Base-by-base conservation (phyloP, 495 filamentous ascomycete genomes). In the Usnea hakonensis region DNA sequence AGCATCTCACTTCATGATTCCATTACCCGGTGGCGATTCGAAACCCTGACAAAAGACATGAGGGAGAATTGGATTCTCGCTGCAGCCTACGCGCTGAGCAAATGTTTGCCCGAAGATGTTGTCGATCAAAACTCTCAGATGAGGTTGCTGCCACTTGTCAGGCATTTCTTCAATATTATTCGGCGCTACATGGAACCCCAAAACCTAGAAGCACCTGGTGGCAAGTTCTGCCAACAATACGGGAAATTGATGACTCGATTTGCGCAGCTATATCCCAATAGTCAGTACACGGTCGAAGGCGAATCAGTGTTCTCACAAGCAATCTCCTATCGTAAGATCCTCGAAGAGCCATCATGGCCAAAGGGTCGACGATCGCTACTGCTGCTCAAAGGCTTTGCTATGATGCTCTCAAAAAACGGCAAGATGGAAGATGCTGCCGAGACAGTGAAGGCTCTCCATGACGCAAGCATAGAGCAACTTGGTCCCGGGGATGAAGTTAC, bases 1-100 rank as follows among this genome's bases (percentile, higher is more conserved):
- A 58, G 55, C 36, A 37, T 38, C 19, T 58, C 55, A 8, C 36
- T 58, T 19, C 55, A 58, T 33, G 38, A 38, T 21, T 41, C 55
- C 14, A 35, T 58, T 5, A 37, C 32, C 32, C 55, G 36, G n/a
- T 58, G 55, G 55, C 55, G 35, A 16, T 43, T 58, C 3, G 28
- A 58, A 8, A 38, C 36, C n/a, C 11, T 58, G 23, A 16, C 38
- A 36, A 16, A 38, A 13, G 36, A 17, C 40, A 30, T 23, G 36
- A 58, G 19, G 32, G 40, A 30, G n/a, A 19, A 58, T 14, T 58
- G 55, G 55, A 28, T 43, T n/a, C 19, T 58, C 19, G 14, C 38
- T 38, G 28, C 36, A 21, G 55, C 55, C 9, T 21, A 36, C 23
- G 40, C 40, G 21, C 11, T 23, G 11, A 40, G 55, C 28, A 23